Evolutionary conservation across 768 basidiomycete species (phyloP).

Genomic region (Dioszegia crocea): DNA sequence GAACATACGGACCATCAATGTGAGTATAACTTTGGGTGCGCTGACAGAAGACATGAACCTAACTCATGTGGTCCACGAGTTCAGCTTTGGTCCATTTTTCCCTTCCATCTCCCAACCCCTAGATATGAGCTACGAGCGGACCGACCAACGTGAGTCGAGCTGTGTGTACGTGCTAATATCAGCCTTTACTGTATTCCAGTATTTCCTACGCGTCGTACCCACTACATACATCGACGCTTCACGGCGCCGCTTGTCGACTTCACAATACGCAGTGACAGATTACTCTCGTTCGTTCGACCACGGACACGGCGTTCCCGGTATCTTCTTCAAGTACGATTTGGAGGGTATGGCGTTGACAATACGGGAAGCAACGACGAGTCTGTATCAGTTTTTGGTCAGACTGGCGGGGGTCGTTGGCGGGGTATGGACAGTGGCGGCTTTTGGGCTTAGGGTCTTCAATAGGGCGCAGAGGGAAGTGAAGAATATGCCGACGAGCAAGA

Average conservation of each 20-base stretch:
- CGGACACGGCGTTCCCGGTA: slow-evolving; percentile 74
- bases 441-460: slow-evolving; percentile 42
- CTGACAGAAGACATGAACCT: slow-evolving; percentile 77
- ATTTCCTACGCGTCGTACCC: slow-evolving; percentile 91
- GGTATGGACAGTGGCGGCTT: slow-evolving; percentile 48
- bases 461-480: slow-evolving; percentile 44
- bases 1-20: slow-evolving; percentile 82
- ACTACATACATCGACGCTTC: slow-evolving; percentile 66
- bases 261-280: slow-evolving; percentile 86
- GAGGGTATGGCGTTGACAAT: slow-evolving; percentile 83
- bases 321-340: slow-evolving; percentile 97
- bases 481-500: slow-evolving; percentile 21
- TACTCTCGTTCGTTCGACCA: slow-evolving; percentile 73
- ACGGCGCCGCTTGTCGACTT: slow-evolving; percentile 55
- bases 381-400: slow-evolving; percentile 77
- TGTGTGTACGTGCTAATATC: not conserved
- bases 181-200: slow-evolving; percentile 90
- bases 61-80: slow-evolving; percentile 91
- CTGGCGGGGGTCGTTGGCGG: slow-evolving; percentile 82
- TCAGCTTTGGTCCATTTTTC: slow-evolving; percentile 94
- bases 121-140: slow-evolving; percentile 78
- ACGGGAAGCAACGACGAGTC: slow-evolving; percentile 77
- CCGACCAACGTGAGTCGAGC: slow-evolving; percentile 63
- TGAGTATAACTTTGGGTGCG: slow-evolving; percentile 52
- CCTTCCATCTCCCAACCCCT: slow-evolving; percentile 92